Conservation (phyloP, 1,139 yeast species). For the Diutina ranongensis region DNA sequence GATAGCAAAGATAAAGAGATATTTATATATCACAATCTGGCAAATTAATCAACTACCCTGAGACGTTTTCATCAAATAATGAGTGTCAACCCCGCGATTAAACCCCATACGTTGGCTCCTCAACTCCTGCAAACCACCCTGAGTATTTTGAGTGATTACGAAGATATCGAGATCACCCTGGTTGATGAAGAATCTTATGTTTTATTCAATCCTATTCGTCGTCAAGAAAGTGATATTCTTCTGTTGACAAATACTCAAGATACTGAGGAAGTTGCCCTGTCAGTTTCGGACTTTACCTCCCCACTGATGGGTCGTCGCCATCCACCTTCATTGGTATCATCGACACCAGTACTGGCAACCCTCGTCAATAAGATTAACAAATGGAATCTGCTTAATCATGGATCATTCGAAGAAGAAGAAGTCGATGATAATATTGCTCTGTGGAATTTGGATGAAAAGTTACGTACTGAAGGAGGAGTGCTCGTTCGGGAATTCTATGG, state of each 20-base stretch:
- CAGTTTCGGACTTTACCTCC: background rate
- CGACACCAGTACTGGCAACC: background rate
- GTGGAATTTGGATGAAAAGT: conserved; percentile 33
- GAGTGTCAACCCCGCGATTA: conserved; percentile 1
- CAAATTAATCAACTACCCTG: too few relatives aligned
- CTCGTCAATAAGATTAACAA: conserved; percentile 12
- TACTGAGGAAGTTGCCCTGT: conserved; percentile 13
- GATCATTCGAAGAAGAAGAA: conserved; percentile 9
- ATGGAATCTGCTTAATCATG: conserved; percentile 12
- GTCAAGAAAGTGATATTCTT: conserved; percentile 24
- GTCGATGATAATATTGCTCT: conserved; percentile 33
- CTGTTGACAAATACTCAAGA: conserved; percentile 21
- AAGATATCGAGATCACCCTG: conserved; percentile 2
- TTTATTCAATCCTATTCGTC: conserved; percentile 23
- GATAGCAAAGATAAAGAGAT: too few relatives aligned
- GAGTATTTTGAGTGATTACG: conserved; percentile 4
- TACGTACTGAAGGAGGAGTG: conserved; percentile 8
- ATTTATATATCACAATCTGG: too few relatives aligned
- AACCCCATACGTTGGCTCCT: background rate
- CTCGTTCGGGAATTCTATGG: conserved; percentile 21
- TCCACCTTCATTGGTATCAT: too few relatives aligned
- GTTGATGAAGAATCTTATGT: conserved; percentile 12
- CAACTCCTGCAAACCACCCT: background rate
- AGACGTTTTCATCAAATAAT: too few relatives aligned
- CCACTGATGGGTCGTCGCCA: background rate